These are phyloP conservation scores for Penicillium sp. DNA, from an alignment of 2,329 filamentous ascomycete species.

Conservation along the genomic window DNA sequence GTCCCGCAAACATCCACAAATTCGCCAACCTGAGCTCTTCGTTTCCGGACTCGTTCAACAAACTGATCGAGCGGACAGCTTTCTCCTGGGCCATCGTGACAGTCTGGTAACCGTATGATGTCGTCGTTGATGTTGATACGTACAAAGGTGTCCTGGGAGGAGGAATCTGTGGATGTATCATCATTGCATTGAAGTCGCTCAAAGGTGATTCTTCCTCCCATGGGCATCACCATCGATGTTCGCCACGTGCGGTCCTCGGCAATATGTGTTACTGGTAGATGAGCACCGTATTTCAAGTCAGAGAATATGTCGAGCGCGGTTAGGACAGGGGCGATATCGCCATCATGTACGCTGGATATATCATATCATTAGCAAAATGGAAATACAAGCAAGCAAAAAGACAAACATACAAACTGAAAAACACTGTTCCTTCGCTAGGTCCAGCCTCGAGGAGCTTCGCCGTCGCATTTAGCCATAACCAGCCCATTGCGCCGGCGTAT, in stretches of 20 bases:
- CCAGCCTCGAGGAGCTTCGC: slow-evolving; percentile 46
- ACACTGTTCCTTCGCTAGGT: slow-evolving; percentile 44
- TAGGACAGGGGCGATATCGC: slow-evolving; percentile 55
- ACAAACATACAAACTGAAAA: slow-evolving; percentile 53
- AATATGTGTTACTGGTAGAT: slow-evolving; percentile 47
- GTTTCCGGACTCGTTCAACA: slow-evolving; percentile 34
- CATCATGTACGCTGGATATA: slow-evolving; percentile 49
- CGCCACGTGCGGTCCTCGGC: slow-evolving; percentile 47
- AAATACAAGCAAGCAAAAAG: not conserved
- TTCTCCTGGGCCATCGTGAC: slow-evolving; percentile 43
- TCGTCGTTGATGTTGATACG: slow-evolving; percentile 57
- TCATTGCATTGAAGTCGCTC: slow-evolving; percentile 48
- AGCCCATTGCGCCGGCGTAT: slow-evolving; percentile 53
- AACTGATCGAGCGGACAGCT: slow-evolving; percentile 49
- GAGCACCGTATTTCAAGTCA: slow-evolving; percentile 31
- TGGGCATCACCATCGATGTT: slow-evolving; percentile 54
- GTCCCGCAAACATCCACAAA: slow-evolving; percentile 50
- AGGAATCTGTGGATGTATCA: slow-evolving; percentile 14
- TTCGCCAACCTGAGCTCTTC: slow-evolving; percentile 42
- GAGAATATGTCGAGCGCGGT: slow-evolving; percentile 50
- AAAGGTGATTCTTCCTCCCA: slow-evolving; percentile 54
- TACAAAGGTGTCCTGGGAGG: slow-evolving; percentile 36
- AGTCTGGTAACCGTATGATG: slow-evolving; percentile 48
- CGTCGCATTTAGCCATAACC: slow-evolving; percentile 57
- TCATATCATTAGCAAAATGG: not conserved